Conservation (phyloP, 441 rosid species). For the Pelargonium fulgidum region DNA sequence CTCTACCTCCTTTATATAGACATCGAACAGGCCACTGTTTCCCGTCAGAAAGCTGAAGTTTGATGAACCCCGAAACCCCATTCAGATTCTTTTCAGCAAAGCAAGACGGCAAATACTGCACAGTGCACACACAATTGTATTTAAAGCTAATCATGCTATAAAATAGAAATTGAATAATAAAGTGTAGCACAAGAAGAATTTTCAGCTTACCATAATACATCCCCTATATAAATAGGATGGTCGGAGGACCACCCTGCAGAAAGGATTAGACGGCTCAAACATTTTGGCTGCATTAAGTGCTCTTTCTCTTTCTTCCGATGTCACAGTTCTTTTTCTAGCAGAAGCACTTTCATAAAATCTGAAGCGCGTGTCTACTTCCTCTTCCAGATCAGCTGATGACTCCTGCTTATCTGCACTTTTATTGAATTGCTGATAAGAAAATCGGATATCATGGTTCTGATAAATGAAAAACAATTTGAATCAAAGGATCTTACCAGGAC, state of each 20-base stretch:
- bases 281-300: constrained; percentile 86
- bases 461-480: constrained; percentile 8
- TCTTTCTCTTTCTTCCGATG: constrained; percentile 90
- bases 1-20: constrained; percentile 79
- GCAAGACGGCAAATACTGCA: constrained; percentile 92
- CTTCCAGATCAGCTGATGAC: constrained; percentile 37
- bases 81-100: constrained; percentile 85
- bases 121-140: constrained; percentile 15
- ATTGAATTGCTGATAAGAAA: constrained; percentile 20
- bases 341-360: constrained; percentile 95
- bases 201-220: constrained; percentile 79
- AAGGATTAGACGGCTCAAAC: constrained; percentile 84
- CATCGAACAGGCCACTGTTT: constrained; percentile 92
- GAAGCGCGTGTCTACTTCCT: constrained; percentile 55
- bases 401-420: constrained; percentile 43
- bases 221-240: constrained; percentile 95
- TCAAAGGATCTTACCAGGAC: constrained; percentile 53
- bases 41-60: constrained; percentile 72
- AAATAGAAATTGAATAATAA: not conserved
- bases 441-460: constrained; percentile 14
- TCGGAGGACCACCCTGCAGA: constrained; percentile 90
- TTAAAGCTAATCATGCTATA: not conserved
- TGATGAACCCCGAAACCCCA: constrained; percentile 84
- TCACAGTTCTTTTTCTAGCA: constrained; percentile 83
- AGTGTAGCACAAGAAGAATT: constrained; percentile 5